These are phyloP conservation scores for Fusarium sp. DNA, from an alignment of 2,329 filamentous ascomycete genomes.

Conservation along the genomic window DNA sequence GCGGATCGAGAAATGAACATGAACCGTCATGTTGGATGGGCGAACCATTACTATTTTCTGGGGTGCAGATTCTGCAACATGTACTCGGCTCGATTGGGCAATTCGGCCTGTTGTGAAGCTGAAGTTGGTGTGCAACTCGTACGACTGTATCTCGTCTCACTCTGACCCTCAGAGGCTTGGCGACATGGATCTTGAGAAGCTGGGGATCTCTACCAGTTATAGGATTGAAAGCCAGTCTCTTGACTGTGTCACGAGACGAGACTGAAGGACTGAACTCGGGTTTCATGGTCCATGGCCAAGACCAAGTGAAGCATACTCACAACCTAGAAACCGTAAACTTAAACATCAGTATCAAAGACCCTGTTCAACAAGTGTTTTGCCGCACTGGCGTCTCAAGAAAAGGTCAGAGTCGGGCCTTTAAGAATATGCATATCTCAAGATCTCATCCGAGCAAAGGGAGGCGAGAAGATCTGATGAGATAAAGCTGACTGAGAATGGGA, in stretches of 20 bases:
- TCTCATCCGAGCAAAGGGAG: neutral
- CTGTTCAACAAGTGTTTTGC: neutral
- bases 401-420: neutral
- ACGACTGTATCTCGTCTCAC: slow-evolving; percentile 10
- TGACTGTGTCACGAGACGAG: neutral
- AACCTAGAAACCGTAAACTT: neutral
- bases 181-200: neutral
- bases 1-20: slow-evolving; percentile 23
- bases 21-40: slow-evolving; percentile 4
- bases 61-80: slow-evolving; percentile 17
- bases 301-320: neutral
- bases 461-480: neutral
- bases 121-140: slow-evolving; percentile 12
- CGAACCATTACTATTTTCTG: slow-evolving; percentile 24
- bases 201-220: neutral
- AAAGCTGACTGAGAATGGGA: neutral
- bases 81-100: slow-evolving; percentile 1
- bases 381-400: neutral
- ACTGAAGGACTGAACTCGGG: neutral
- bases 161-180: neutral
- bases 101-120: neutral
- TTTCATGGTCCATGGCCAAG: neutral
- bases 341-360: neutral
- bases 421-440: neutral
- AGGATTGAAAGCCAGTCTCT: neutral